These are phyloP conservation scores for Yamadazyma sp. DNA, from an alignment of 805 yeast genomes.

Conservation along the genomic window DNA sequence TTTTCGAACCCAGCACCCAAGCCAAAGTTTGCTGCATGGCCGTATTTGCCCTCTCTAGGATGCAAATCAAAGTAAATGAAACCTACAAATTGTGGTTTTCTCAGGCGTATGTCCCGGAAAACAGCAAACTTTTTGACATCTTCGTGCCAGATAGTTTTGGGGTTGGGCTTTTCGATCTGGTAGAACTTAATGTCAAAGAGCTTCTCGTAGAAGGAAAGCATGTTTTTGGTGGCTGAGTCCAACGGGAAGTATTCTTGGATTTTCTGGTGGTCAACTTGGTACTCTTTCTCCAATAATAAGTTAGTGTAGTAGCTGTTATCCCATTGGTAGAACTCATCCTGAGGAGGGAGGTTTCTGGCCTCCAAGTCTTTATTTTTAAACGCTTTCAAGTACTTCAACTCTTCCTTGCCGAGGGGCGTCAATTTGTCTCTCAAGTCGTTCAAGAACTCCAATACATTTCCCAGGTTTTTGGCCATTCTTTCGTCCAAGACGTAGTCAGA, in stretches of 20 bases:
- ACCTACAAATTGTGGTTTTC: conserved; percentile 57
- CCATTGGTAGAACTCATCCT: conserved; percentile 58
- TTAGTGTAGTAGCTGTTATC: conserved; percentile 70
- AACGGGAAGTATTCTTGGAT: conserved; percentile 80
- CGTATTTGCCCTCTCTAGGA: conserved; percentile 84
- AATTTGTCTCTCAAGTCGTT: conserved; percentile 60
- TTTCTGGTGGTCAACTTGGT: conserved; percentile 67
- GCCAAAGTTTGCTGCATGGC: conserved; percentile 85
- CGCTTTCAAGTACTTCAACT: conserved; percentile 45
- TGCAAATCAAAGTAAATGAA: conserved; percentile 79
- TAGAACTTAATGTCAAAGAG: conserved; percentile 69
- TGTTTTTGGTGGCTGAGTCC: conserved; percentile 61
- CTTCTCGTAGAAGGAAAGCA: conserved; percentile 69
- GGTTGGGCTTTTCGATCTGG: conserved; percentile 41
- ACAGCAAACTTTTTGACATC: conserved; percentile 76
- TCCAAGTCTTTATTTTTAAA: conserved; percentile 56
- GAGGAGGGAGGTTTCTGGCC: conserved; percentile 42
- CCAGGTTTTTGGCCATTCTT: conserved; percentile 74
- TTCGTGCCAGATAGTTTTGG: conserved; percentile 65
- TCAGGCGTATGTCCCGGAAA: conserved; percentile 55
- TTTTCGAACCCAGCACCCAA: conserved; percentile 58
- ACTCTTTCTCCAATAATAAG: conserved; percentile 62
- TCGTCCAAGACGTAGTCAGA: conserved; percentile 73
- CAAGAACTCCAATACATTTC: conserved; percentile 60
- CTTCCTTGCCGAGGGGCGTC: conserved; percentile 57